phyloP scores from a whole-genome alignment of 2,329 filamentous ascomycete genomes.

The Allantophomopsis lycopodina region DNA sequence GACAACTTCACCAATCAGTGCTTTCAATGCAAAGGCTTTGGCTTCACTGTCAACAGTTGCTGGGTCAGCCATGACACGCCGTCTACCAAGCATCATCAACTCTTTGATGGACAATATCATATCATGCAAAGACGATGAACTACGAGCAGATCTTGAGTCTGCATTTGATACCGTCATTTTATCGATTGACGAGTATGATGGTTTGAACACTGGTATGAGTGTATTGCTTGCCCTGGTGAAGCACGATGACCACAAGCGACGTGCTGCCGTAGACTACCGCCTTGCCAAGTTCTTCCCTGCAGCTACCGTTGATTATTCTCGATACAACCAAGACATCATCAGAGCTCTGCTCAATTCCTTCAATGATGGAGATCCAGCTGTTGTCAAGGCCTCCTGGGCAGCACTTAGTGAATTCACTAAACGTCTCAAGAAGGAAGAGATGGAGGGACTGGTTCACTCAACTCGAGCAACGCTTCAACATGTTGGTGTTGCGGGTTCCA shows the following conservation, averaged over 20 bases:
- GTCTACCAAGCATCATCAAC: constrained; percentile 81
- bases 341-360: constrained; percentile 84
- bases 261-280: constrained; percentile 65
- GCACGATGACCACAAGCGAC: constrained; percentile 79
- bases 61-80: constrained; percentile 77
- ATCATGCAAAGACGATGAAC: constrained; percentile 56
- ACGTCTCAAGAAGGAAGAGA: constrained; percentile 87
- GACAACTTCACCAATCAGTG: constrained; percentile 76
- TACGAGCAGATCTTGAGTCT: constrained; percentile 58
- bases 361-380: constrained; percentile 68
- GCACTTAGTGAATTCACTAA: constrained; percentile 82
- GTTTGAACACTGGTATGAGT: constrained; percentile 90
- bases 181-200: constrained; percentile 92
- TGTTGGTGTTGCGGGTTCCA: constrained; percentile 74
- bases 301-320: constrained; percentile 76
- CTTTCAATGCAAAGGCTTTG: constrained; percentile 88
- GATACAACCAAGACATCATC: constrained; percentile 93
- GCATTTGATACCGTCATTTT: constrained; percentile 84
- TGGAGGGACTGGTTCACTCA: constrained; percentile 82
- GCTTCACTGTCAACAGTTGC: constrained; percentile 90
- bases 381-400: constrained; percentile 82
- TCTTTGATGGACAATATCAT: constrained; percentile 90
- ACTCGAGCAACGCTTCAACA: constrained; percentile 78
- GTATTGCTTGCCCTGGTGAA: constrained; percentile 80
- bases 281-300: constrained; percentile 76